A percentile compares a stretch with the other conserved stretches of the same genome.
These are phyloP conservation scores for Syzygium grande DNA, from an alignment of 345 rosid genomes.

Conservation along the genomic window DNA sequence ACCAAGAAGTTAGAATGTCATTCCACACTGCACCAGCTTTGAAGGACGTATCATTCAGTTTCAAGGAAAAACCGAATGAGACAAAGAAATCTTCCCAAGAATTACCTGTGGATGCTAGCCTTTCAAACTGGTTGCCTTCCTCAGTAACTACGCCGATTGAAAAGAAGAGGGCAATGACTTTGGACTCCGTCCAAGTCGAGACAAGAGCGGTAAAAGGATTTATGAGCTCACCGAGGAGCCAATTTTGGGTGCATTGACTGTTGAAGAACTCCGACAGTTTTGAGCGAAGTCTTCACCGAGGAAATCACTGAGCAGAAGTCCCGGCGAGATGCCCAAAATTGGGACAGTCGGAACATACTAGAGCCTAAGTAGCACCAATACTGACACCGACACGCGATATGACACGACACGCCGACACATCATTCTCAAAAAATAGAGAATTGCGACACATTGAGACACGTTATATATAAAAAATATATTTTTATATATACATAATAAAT, in stretches of 20 bases:
- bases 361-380: not conserved
- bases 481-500: too few relatives aligned
- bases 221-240: conserved; percentile 33
- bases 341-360: conserved; percentile 37
- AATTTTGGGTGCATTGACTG: conserved; percentile 72
- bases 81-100: conserved; percentile 36
- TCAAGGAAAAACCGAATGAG: conserved; percentile 27
- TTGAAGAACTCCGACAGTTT: conserved; percentile 74
- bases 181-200: conserved; percentile 21
- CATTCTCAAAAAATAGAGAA: too few relatives aligned
- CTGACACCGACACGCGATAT: too few relatives aligned
- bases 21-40: conserved; percentile 18
- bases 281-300: conserved; percentile 64
- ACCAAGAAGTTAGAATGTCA: conserved; percentile 21
- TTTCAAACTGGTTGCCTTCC: conserved; percentile 79
- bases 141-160: conserved; percentile 39
- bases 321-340: conserved; percentile 32
- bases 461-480: too few relatives aligned
- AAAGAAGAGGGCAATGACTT: conserved; percentile 21
- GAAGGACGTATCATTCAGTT: conserved; percentile 26
- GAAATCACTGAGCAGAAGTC: conserved; percentile 50
- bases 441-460: too few relatives aligned
- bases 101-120: conserved; percentile 72
- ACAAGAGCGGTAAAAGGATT: conserved; percentile 39
- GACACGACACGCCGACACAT: too few relatives aligned